These are phyloP conservation scores for Scutellaria baicalensis DNA, from an alignment of 257 asterid genomes.

Conservation along the genomic window DNA sequence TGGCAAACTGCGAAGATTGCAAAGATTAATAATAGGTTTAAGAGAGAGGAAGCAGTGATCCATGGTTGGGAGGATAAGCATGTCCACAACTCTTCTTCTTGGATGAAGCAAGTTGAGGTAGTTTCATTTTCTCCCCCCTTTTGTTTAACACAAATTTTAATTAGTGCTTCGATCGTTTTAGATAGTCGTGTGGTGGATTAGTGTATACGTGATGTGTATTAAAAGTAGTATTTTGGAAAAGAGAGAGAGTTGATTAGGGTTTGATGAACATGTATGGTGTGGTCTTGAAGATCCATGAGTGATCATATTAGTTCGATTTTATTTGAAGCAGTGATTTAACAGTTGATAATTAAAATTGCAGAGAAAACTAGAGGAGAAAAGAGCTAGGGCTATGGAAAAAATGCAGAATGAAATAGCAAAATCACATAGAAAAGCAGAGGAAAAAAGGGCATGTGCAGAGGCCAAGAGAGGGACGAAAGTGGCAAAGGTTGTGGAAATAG, in stretches of 20 bases:
- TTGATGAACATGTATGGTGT: no score
- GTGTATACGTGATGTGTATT: no score
- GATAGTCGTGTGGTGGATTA: no score
- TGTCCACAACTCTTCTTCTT: conserved; percentile 59
- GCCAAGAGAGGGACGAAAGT: conserved; percentile 91
- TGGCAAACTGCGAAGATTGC: conserved; percentile 78
- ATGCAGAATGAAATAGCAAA: conserved; percentile 95
- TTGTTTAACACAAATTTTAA: no score
- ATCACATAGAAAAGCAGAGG: conserved; percentile 90
- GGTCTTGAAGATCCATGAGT: no score
- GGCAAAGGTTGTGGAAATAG: conserved; percentile 64
- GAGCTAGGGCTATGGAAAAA: conserved; percentile 74
- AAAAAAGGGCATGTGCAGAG: conserved; percentile 84
- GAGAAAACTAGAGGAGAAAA: conserved; percentile 93
- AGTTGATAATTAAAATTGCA: conserved; percentile 18
- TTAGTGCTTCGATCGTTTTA: no score
- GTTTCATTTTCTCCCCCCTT: not conserved
- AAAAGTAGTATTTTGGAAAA: no score
- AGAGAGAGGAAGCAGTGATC: conserved; percentile 72
- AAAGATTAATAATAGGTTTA: conserved; percentile 73
- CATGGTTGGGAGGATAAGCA: conserved; percentile 72
- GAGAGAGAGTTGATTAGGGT: no score
- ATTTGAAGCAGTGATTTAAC: no score
- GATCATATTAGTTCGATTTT: no score
- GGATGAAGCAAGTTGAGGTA: conserved; percentile 94